Percentiles rank a stretch among this genome's conserved stretches.
Evolutionary conservation across 192 early-diverging fungal genomes (phyloP).

Genomic region (Backusella luteola): DNA sequence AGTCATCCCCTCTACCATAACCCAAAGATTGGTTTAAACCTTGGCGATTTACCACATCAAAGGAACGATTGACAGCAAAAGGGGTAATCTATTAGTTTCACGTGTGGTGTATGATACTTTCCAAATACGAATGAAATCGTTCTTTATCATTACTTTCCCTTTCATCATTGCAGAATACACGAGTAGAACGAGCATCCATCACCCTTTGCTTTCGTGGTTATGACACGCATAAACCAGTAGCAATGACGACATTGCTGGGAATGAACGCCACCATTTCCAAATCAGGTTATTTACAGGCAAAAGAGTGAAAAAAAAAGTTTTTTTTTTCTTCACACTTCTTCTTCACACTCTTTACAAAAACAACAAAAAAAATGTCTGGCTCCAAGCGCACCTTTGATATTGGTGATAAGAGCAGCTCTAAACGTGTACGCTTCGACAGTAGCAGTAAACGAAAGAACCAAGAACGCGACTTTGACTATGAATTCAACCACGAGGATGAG

Average conservation of each 20-base stretch:
- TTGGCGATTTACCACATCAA: too few relatives aligned
- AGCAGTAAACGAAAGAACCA: neutral
- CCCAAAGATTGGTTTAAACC: too few relatives aligned
- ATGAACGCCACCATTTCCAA: neutral
- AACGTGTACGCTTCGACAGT: constrained; percentile 6
- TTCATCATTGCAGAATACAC: too few relatives aligned
- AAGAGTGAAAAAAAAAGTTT: neutral
- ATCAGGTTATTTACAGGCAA: neutral
- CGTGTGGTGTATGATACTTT: too few relatives aligned
- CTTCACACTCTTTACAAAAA: neutral
- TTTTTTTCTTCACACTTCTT: neutral
- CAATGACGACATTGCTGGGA: neutral
- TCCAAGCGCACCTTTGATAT: constrained; percentile 18
- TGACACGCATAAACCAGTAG: neutral
- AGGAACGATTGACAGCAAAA: too few relatives aligned
- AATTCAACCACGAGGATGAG: constrained; percentile 48
- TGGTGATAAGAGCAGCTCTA: neutral
- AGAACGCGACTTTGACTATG: constrained; percentile 18
- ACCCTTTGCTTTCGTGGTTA: too few relatives aligned
- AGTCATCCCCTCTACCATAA: too few relatives aligned
- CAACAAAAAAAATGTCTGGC: neutral
- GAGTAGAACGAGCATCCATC: too few relatives aligned
- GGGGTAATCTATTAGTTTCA: too few relatives aligned
- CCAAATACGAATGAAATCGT: too few relatives aligned
- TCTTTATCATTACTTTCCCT: too few relatives aligned